phyloP scores from a whole-genome alignment of 1,284 basidiomycete genomes.

The Heterobasidion occidentale region DNA sequence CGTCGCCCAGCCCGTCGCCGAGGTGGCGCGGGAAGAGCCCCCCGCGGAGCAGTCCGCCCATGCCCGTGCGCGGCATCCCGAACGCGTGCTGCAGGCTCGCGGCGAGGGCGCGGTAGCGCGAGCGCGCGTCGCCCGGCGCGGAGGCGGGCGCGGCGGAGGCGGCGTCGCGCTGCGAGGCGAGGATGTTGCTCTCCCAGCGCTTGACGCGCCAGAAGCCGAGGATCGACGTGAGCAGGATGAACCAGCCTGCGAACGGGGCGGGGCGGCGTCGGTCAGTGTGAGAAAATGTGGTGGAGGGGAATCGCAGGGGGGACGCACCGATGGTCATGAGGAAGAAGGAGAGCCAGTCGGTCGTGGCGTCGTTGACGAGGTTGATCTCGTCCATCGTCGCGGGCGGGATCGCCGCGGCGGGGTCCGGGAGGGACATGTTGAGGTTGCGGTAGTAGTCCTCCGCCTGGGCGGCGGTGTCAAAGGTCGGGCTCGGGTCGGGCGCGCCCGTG shows the following conservation, averaged over 20 bases:
- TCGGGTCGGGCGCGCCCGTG: slow-evolving; percentile 4
- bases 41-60: slow-evolving; percentile 31
- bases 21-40: slow-evolving; percentile 27
- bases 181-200: slow-evolving; percentile 73
- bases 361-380: slow-evolving; percentile 18
- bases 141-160: background rate
- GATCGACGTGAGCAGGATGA: slow-evolving; percentile 80
- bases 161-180: slow-evolving; percentile 33
- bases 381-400: slow-evolving; percentile 8
- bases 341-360: slow-evolving; percentile 78
- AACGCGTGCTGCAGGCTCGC: slow-evolving; percentile 16
- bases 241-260: slow-evolving; percentile 59
- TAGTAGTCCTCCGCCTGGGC: slow-evolving; percentile 43
- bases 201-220: slow-evolving; percentile 92
- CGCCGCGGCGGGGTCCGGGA: slow-evolving; percentile 9
- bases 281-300: background rate
- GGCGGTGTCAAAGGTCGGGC: slow-evolving; percentile 33
- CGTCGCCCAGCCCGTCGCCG: slow-evolving; percentile 8
- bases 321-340: slow-evolving; percentile 92
- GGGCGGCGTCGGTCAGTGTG: background rate
- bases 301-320: slow-evolving; percentile 34
- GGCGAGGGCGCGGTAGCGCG: slow-evolving; percentile 15
- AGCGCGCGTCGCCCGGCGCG: slow-evolving; percentile 14
- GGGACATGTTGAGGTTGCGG: slow-evolving; percentile 23
- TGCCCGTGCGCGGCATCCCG: slow-evolving; percentile 21